Evolutionary conservation across 2,329 filamentous ascomycete genomes (phyloP).

Genomic region (Cladosporium oxysporum): DNA sequence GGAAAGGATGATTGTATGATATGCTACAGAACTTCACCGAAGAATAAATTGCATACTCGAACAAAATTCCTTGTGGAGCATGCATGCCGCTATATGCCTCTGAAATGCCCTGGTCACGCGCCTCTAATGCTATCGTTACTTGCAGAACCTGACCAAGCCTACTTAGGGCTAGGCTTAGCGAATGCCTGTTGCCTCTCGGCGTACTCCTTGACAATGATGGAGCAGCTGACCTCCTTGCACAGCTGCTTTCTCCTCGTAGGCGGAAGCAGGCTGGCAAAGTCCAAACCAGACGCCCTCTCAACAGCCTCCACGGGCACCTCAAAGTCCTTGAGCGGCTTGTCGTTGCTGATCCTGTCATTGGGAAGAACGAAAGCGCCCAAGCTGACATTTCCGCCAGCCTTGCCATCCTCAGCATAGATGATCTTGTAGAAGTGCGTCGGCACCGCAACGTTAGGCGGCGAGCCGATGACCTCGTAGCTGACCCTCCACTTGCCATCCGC

Average conservation of each 20-base stretch:
- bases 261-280: slow-evolving; percentile 83
- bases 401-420: slow-evolving; percentile 88
- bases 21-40: slow-evolving; percentile 9
- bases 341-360: slow-evolving; percentile 84
- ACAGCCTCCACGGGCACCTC: slow-evolving; percentile 93
- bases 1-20: slow-evolving; percentile 11
- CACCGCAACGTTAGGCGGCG: slow-evolving; percentile 89
- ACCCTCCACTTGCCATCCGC: slow-evolving; percentile 93
- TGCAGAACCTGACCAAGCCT: neutral
- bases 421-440: slow-evolving; percentile 99
- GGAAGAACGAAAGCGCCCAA: slow-evolving; percentile 93
- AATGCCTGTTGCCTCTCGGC: slow-evolving; percentile 57
- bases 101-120: neutral
- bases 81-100: neutral
- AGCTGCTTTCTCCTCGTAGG: slow-evolving; percentile 71
- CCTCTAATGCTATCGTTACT: neutral
- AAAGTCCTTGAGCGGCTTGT: slow-evolving; percentile 85
- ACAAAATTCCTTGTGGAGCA: neutral
- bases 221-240: slow-evolving; percentile 83
- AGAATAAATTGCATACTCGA: slow-evolving; percentile 5
- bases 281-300: slow-evolving; percentile 86
- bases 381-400: slow-evolving; percentile 69
- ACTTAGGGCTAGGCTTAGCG: slow-evolving; percentile 26
- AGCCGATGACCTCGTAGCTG: slow-evolving; percentile 92
- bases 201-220: slow-evolving; percentile 81